Conservation (phyloP, 805 yeast species). For the Barnettozyma populi region DNA sequence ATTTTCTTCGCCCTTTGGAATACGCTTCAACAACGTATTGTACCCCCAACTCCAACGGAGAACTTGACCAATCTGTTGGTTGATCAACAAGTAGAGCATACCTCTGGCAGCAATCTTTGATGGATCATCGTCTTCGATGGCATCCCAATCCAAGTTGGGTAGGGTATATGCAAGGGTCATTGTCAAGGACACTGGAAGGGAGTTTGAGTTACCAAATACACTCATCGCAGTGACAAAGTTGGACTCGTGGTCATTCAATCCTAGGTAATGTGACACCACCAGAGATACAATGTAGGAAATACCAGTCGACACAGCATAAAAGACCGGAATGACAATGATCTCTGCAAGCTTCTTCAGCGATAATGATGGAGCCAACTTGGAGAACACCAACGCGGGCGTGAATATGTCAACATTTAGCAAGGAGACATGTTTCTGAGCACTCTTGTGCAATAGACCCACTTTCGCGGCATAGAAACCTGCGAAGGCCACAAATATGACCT, state of each 20-base stretch:
- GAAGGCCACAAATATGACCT: conserved; percentile 80
- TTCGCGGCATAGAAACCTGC: conserved; percentile 85
- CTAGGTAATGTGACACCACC: conserved; percentile 44
- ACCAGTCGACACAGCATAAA: conserved; percentile 76
- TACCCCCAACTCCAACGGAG: conserved; percentile 88
- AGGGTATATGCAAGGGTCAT: conserved; percentile 71
- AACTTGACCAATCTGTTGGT: conserved; percentile 80
- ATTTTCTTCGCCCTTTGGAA: conserved; percentile 20
- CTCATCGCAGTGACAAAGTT: conserved; percentile 96
- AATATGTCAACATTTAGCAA: conserved; percentile 82
- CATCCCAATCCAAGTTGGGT: conserved; percentile 74
- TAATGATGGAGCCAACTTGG: conserved; percentile 64
- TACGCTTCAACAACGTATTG: conserved; percentile 54
- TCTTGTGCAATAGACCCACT: conserved; percentile 59
- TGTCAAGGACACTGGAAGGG: conserved; percentile 88
- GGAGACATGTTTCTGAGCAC: conserved; percentile 74
- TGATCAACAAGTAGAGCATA: conserved; percentile 63
- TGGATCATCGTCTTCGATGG: conserved; percentile 56
- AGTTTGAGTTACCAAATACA: conserved; percentile 93
- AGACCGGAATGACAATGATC: conserved; percentile 76
- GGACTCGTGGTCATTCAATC: conserved; percentile 66
- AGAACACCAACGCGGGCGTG: conserved; percentile 92
- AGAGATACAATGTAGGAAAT: conserved; percentile 65
- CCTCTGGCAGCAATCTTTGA: conserved; percentile 77
- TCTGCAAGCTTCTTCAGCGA: conserved; percentile 75